Conservation (phyloP, 345 rosid species). For the Syzygium aqueum region DNA sequence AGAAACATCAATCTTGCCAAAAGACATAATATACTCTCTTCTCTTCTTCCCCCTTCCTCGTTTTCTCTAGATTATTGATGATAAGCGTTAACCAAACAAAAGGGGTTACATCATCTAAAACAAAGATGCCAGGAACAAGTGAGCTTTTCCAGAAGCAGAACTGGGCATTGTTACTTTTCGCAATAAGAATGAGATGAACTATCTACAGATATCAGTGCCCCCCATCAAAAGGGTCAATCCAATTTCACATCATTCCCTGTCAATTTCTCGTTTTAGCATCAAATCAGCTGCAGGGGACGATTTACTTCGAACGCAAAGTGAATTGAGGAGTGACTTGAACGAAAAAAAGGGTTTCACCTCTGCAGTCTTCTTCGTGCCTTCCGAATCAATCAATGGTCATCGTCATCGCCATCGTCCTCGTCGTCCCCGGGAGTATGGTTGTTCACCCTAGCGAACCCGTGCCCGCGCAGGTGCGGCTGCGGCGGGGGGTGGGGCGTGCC, state of each 20-base stretch:
- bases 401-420: conserved; percentile 18
- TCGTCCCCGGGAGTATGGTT: conserved; percentile 38
- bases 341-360: not conserved
- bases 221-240: not conserved
- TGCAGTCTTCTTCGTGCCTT: not conserved
- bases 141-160: not conserved
- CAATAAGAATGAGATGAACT: not conserved
- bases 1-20: not conserved
- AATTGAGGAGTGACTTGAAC: not conserved
- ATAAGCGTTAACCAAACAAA: not conserved
- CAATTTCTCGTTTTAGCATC: not conserved
- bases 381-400: not conserved
- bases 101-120: not conserved
- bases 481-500: conserved; percentile 13
- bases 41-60: not conserved
- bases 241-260: not conserved
- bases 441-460: conserved; percentile 51
- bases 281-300: not conserved
- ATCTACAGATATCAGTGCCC: not conserved
- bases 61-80: not conserved
- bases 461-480: conserved; percentile 19
- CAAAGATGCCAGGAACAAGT: not conserved
- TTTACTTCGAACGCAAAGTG: not conserved
- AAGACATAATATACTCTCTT: not conserved
- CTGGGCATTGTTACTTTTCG: not conserved